Percentiles rank a stretch among this genome's conserved stretches.
Evolutionary conservation across 805 yeast genomes (phyloP).

Genomic region (Metschnikowia santaceciliae): DNA sequence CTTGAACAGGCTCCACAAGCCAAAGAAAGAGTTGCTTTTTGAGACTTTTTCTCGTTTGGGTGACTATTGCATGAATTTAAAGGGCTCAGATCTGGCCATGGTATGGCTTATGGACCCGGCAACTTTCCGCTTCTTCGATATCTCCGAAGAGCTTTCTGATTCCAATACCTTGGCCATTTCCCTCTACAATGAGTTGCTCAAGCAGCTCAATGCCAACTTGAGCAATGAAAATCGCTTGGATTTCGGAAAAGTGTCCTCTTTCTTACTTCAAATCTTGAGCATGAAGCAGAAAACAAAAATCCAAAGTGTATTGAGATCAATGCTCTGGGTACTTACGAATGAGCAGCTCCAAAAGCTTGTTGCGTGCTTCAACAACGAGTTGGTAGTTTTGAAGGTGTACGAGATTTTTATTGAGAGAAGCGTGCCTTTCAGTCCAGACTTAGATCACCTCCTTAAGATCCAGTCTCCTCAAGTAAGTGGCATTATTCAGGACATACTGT

Average conservation of each 20-base stretch:
- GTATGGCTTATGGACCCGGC: background rate
- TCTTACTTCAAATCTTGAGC: background rate
- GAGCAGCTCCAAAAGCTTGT: slow-evolving; percentile 16
- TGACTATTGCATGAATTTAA: slow-evolving; percentile 23
- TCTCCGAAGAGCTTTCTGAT: slow-evolving; percentile 10
- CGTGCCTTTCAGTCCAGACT: slow-evolving; percentile 8
- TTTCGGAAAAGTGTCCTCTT: background rate
- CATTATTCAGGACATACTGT: slow-evolving; percentile 4
- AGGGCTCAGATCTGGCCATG: slow-evolving; percentile 8
- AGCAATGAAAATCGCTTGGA: background rate
- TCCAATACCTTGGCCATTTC: slow-evolving; percentile 26
- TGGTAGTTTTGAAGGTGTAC: slow-evolving; percentile 6
- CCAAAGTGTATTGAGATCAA: slow-evolving; percentile 19
- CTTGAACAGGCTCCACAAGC: slow-evolving; percentile 19
- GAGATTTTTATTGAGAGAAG: slow-evolving; percentile 4
- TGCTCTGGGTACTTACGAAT: slow-evolving; percentile 25
- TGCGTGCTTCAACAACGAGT: slow-evolving; percentile 8
- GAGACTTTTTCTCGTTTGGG: slow-evolving; percentile 45
- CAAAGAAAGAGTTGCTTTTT: slow-evolving; percentile 12
- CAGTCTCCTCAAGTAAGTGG: slow-evolving; percentile 7
- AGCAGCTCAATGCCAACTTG: slow-evolving; percentile 22
- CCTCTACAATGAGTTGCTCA: slow-evolving; percentile 33
- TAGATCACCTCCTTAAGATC: slow-evolving; percentile 7
- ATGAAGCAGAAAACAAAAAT: slow-evolving; percentile 5
- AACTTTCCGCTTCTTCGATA: slow-evolving; percentile 1